Evolutionary conservation across 2,329 filamentous ascomycete species (phyloP).

Genomic region (Hymenoscyphus salicellus): DNA sequence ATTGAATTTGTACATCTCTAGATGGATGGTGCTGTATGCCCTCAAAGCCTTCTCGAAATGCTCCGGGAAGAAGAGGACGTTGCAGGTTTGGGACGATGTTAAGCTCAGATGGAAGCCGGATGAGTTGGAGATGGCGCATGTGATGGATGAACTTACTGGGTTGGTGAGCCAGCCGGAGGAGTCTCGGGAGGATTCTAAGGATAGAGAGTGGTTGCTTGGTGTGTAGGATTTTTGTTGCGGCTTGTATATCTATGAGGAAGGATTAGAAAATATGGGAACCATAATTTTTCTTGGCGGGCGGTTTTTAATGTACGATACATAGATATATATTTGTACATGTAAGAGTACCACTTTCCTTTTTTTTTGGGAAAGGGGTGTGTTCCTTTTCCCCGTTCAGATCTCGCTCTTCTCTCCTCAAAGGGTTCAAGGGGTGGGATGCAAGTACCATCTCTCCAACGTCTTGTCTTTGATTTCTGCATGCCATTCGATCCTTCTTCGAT

Average conservation of each 20-base stretch:
- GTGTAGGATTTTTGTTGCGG: neutral
- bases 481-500: no score
- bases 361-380: no score
- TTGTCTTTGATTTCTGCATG: no score
- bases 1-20: constrained; percentile 50
- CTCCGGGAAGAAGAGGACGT: constrained; percentile 30
- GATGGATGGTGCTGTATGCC: constrained; percentile 60
- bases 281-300: no score
- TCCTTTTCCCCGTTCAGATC: no score
- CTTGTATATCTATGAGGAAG: neutral
- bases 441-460: no score
- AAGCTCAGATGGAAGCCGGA: constrained; percentile 33
- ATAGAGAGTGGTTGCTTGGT: constrained; percentile 26
- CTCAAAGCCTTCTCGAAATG: constrained; percentile 60
- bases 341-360: no score
- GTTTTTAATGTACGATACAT: no score
- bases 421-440: no score
- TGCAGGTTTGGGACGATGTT: constrained; percentile 34
- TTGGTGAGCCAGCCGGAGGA: constrained; percentile 22
- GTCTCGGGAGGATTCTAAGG: constrained; percentile 14
- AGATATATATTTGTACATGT: no score
- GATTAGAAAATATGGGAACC: no score
- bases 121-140: constrained; percentile 32
- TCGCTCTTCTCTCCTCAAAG: no score
- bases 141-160: constrained; percentile 26